Evolutionary conservation across 176 grass and related monocot genomes (phyloP), one percentile per base, ranked within the genome.

Genomic region (Oryza punctata): DNA sequence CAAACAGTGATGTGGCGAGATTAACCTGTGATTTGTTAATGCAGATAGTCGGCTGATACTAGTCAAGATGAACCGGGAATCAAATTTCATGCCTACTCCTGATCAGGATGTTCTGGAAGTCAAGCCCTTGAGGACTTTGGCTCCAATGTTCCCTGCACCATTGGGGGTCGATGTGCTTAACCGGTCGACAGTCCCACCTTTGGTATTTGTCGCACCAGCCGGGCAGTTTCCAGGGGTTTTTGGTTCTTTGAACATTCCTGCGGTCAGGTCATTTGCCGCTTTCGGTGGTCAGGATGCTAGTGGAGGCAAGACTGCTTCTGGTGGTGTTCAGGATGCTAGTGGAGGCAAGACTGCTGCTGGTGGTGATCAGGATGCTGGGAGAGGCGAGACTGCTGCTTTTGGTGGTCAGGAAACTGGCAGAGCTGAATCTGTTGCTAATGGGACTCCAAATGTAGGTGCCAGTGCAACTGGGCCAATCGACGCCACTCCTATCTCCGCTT

Each of bases 121-220:
- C 30, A 92, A 94, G 65, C 94, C 94, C 41, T 82, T 97, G 70
- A 76, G 92, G 79, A 90, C 94, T 21, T 65, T 97, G 70, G 54
- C 92, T 49, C 94, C 92, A n/a, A 97, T 97, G 94, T 97, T 97
- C 79, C 94, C 94, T 60, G 82, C 88, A 7, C 76, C 94, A 19
- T 79, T 97, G 44, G 94, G 94, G 49, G 80, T 87, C 76, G 76
- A 97, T 35, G 87, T 81, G 30, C 69, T 89, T 46, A 90, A 89
- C 64, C 75, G 91, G 40, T 85, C 72, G 9, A 78, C 82, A 60
- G 79, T 71, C 45, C 86, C 92, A 46, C 92, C 94, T 0, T 27
- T 94, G 60, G 57, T 92, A 75, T 80, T 93, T 52, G 88, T 92
- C 60, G 80, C 76, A 63, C 70, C 94, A 50, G 86, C 78, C 69